These are phyloP conservation scores for Dysphania ambrosioides DNA, from an alignment of 148 eudicot genomes.

Conservation along the genomic window DNA sequence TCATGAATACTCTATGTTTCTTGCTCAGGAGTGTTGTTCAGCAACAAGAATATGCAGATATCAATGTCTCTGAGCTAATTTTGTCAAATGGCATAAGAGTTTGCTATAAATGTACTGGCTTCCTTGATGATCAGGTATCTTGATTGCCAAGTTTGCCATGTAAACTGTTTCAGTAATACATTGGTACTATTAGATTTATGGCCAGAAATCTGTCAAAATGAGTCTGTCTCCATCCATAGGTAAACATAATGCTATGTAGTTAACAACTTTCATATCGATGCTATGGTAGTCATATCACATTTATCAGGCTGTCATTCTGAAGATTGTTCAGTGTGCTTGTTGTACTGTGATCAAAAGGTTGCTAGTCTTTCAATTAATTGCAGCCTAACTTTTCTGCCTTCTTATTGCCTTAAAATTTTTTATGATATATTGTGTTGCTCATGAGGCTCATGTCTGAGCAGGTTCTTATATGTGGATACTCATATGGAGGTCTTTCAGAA, in stretches of 20 bases:
- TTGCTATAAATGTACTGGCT: slow-evolving; percentile 83
- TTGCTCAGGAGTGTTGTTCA: slow-evolving; percentile 52
- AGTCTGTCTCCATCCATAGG: background rate
- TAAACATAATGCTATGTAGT: background rate
- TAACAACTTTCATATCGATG: slow-evolving; percentile 1
- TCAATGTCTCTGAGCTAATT: slow-evolving; percentile 67
- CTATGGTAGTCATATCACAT: background rate
- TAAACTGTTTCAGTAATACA: background rate
- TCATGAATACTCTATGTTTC: slow-evolving; percentile 8
- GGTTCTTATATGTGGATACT: slow-evolving; percentile 84
- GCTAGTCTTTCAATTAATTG: background rate
- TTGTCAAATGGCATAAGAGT: slow-evolving; percentile 86
- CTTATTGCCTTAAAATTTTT: slow-evolving; percentile 2
- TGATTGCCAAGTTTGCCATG: slow-evolving; percentile 1
- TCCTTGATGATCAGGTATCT: slow-evolving; percentile 85
- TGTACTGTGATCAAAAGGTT: background rate
- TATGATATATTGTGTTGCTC: slow-evolving; percentile 13
- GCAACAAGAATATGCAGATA: slow-evolving; percentile 54
- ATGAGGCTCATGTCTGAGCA: slow-evolving; percentile 38
- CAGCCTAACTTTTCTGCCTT: slow-evolving; percentile 3
- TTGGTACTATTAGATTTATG: background rate
- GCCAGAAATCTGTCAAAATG: slow-evolving; percentile 1
- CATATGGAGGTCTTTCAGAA: slow-evolving; percentile 90
- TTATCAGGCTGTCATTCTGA: background rate
- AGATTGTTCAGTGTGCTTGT: background rate